phyloP scores from a whole-genome alignment of 345 rosid genomes.

The Syzygium oleosum region DNA sequence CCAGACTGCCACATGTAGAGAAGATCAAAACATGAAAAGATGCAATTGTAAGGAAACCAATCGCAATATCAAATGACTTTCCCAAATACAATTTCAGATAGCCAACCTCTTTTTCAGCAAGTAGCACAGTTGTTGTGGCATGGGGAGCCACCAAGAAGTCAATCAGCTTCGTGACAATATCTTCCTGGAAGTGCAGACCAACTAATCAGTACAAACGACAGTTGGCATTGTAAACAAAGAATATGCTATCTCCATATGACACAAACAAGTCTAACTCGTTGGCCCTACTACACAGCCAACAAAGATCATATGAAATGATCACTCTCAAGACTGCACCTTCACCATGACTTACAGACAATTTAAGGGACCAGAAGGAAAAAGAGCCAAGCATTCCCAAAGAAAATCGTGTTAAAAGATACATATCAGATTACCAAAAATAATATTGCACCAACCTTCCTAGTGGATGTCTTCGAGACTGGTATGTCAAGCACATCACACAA shows the following conservation, averaged over 20 bases:
- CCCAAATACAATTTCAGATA: neutral
- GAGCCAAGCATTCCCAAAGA: neutral
- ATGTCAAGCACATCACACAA: slow-evolving; percentile 83
- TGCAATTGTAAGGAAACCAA: neutral
- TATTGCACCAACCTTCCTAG: slow-evolving; percentile 57
- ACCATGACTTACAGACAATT: neutral
- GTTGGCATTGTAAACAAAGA: neutral
- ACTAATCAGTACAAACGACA: neutral
- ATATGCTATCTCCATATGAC: neutral
- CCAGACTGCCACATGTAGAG: slow-evolving; percentile 33
- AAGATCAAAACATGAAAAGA: neutral
- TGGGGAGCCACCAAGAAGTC: slow-evolving; percentile 83
- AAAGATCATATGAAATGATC: neutral
- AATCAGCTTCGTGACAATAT: slow-evolving; percentile 50
- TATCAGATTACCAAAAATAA: neutral
- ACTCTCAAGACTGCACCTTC: neutral
- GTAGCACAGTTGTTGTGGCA: slow-evolving; percentile 47
- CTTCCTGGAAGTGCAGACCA: slow-evolving; percentile 51
- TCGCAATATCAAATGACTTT: neutral
- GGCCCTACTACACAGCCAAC: neutral
- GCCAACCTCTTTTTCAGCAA: slow-evolving; percentile 54
- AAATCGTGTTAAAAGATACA: neutral
- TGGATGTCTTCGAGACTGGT: slow-evolving; percentile 43
- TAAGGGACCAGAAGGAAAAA: neutral
- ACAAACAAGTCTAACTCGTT: neutral